Base-by-base conservation (phyloP, 2,329 filamentous ascomycete genomes). In the Incumbomyces delicatus region DNA sequence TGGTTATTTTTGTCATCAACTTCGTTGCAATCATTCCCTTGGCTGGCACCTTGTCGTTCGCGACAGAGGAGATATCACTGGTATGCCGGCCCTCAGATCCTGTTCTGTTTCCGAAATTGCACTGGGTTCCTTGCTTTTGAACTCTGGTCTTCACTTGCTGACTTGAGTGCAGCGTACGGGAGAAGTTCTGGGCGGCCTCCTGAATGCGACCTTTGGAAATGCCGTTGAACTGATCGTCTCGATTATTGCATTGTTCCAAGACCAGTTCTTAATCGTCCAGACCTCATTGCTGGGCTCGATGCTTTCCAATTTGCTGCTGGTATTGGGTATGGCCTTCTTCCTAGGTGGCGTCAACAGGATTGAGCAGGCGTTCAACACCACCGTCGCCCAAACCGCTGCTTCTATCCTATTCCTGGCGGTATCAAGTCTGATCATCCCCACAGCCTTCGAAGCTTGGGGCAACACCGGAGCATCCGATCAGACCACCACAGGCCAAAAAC, bases 261-360 rank as follows among this genome's bases (percentile, higher is more conserved):
- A 75, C 43, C 78, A 94, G 64, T 78, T 94, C 18, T 70, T 83
- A 30, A 94, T 96, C 50, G 88, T 95, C 6, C 87, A 95, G 65
- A 94, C 89, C 0, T 95, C 89, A 0, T 73, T 96, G 22, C 86
- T 95, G 52, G 89, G 89, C 47, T 89, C 83, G 64, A 94, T 95
- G 63, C 72, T 95, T 17, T 95, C 88, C 35, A 95, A 95, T 62
- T 66, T 96, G 49, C 76, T 95, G 2, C 77, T 95, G 12, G 87
- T 95, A 43, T 71, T 95, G 72, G 89, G 87, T 47, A 94, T 89
- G 80, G 92, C 83, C 62, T 95, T 94, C 73, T 92, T 94, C 70
- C 83, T 86, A 50, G 88, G 87, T 41, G 87, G 87, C 3, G 63
- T 94, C 56, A 81, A 84, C 49, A 79, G 89, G 22, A 61, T 77